Percentiles rank a stretch among this genome's conserved stretches.
These are phyloP conservation scores for Metschnikowia similis DNA, from an alignment of 805 yeast genomes.

Conservation along the genomic window DNA sequence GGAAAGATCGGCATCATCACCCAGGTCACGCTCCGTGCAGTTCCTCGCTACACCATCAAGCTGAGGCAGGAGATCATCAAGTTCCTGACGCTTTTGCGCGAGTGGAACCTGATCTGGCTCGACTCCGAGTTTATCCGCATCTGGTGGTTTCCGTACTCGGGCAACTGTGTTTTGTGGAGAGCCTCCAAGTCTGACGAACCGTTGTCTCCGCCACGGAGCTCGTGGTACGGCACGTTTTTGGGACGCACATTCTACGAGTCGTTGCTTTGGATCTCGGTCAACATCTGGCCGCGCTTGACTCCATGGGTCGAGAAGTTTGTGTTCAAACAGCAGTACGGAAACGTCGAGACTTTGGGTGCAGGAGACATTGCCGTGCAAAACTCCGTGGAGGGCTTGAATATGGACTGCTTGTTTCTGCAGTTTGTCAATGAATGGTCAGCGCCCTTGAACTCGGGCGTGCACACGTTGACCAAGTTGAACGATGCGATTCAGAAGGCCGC, in stretches of 20 bases:
- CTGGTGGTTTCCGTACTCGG: conserved; percentile 97
- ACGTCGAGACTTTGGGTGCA: conserved; percentile 58
- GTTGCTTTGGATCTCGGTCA: conserved; percentile 74
- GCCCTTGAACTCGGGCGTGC: conserved; percentile 75
- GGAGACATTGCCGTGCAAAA: conserved; percentile 67
- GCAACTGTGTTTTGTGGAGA: conserved; percentile 85
- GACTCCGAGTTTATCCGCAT: conserved; percentile 86
- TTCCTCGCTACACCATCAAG: conserved; percentile 78
- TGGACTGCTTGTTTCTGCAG: conserved; percentile 94
- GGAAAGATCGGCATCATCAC: conserved; percentile 92
- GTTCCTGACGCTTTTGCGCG: conserved; percentile 64
- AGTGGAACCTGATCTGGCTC: conserved; percentile 82
- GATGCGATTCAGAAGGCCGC: conserved; percentile 61
- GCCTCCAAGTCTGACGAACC: conserved; percentile 72
- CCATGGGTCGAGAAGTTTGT: conserved; percentile 84
- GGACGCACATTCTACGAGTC: conserved; percentile 81
- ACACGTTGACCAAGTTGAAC: conserved; percentile 59
- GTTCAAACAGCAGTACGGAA: conserved; percentile 79
- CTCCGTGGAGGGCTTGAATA: conserved; percentile 82
- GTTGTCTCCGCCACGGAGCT: conserved; percentile 57
- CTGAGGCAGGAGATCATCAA: conserved; percentile 78
- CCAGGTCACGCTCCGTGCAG: conserved; percentile 76
- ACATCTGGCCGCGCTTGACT: conserved; percentile 67
- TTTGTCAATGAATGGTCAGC: conserved; percentile 98
- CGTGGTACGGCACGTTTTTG: conserved; percentile 80